Evolutionary conservation across 2,329 filamentous ascomycete species (phyloP).

Genomic region (Arthrobotrys sinensis): DNA sequence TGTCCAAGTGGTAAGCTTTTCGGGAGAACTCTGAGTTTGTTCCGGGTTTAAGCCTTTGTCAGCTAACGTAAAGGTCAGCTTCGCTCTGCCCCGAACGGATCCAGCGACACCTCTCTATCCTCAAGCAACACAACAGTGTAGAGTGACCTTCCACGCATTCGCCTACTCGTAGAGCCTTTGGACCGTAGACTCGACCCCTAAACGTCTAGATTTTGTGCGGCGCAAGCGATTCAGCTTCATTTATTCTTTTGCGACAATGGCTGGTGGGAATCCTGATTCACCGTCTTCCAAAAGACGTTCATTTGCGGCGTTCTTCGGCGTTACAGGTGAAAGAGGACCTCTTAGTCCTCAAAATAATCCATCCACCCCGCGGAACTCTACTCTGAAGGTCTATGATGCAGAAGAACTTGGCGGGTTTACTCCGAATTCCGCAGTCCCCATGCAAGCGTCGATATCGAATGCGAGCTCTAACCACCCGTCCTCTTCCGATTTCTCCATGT

Average conservation of each 20-base stretch:
- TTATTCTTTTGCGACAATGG: slow-evolving; percentile 24
- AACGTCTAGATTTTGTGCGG: not conserved
- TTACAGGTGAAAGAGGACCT: slow-evolving; percentile 42
- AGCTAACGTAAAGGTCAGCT: slow-evolving; percentile 53
- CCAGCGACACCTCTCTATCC: slow-evolving; percentile 9
- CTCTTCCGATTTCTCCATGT: slow-evolving; percentile 60
- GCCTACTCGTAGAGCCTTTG: not conserved
- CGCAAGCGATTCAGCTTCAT: not conserved
- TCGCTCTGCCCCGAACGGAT: slow-evolving; percentile 27
- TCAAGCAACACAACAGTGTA: slow-evolving; percentile 43
- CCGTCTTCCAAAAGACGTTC: slow-evolving; percentile 44
- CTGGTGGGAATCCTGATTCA: slow-evolving; percentile 55
- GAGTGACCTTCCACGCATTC: not conserved
- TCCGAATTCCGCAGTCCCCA: slow-evolving; percentile 57
- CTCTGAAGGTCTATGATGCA: slow-evolving; percentile 48
- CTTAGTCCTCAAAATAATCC: slow-evolving; percentile 42
- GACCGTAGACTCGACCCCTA: not conserved
- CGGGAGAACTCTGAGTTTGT: slow-evolving; percentile 38
- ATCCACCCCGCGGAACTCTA: slow-evolving; percentile 47
- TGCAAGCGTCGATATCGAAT: slow-evolving; percentile 57
- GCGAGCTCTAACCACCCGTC: slow-evolving; percentile 55
- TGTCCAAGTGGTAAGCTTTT: slow-evolving; percentile 50
- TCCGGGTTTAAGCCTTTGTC: slow-evolving; percentile 40
- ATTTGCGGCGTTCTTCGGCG: slow-evolving; percentile 41
- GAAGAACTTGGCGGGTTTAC: slow-evolving; percentile 57